phyloP scores from a whole-genome alignment of 768 basidiomycete genomes.

The Psilocybe azurescens region DNA sequence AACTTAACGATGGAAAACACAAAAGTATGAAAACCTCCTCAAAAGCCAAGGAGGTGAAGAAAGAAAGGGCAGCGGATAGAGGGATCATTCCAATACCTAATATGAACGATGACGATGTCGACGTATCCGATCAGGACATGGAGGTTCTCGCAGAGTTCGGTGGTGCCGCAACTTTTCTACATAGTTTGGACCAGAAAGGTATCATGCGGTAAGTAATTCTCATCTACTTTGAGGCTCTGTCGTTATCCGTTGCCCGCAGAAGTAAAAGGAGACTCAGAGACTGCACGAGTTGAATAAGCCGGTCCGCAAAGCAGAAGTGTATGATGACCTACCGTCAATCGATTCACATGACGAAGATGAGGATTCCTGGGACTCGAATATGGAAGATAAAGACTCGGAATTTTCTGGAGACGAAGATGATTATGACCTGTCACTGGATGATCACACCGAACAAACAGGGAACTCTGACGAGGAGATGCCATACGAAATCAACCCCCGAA shows the following conservation, averaged over 20 bases:
- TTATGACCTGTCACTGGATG: background rate
- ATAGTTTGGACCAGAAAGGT: constrained; percentile 74
- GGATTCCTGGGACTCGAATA: constrained; percentile 50
- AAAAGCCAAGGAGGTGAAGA: constrained; percentile 33
- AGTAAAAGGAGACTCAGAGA: constrained; percentile 84
- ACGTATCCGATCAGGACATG: constrained; percentile 73
- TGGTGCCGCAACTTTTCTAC: constrained; percentile 67
- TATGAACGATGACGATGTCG: constrained; percentile 48
- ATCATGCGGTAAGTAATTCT: constrained; percentile 68
- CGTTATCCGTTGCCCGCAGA: constrained; percentile 43
- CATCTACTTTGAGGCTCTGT: background rate
- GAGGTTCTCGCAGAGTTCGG: constrained; percentile 72
- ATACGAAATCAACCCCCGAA: constrained; percentile 71
- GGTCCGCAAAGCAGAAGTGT: constrained; percentile 38
- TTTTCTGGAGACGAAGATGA: constrained; percentile 29
- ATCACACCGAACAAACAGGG: constrained; percentile 21
- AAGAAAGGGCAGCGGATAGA: constrained; percentile 65
- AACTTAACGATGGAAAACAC: constrained; percentile 42
- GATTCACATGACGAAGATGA: constrained; percentile 61
- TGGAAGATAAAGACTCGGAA: constrained; percentile 35
- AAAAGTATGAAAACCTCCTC: constrained; percentile 21
- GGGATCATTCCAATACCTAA: constrained; percentile 68
- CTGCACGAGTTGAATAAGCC: constrained; percentile 73
- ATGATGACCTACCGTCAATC: constrained; percentile 68
- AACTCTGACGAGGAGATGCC: constrained; percentile 76